These are phyloP conservation scores for Monilinia aucupariae DNA, from an alignment of 2,329 filamentous ascomycete genomes.

Conservation along the genomic window DNA sequence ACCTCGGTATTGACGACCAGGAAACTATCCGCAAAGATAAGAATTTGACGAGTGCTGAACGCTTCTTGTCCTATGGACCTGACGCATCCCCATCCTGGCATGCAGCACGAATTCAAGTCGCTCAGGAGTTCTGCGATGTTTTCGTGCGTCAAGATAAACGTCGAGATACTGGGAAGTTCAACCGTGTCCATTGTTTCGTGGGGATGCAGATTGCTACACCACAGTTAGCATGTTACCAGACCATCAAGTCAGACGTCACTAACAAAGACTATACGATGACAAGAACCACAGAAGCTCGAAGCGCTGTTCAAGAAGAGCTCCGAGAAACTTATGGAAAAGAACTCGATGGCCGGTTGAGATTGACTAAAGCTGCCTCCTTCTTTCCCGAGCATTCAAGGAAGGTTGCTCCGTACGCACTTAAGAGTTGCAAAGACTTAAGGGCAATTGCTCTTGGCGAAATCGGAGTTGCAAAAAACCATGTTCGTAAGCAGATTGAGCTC, in stretches of 20 bases:
- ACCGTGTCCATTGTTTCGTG: background rate
- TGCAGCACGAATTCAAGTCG: background rate
- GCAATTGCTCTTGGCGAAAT: background rate
- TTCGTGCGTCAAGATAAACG: background rate
- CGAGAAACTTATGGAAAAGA: background rate
- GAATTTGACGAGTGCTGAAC: background rate
- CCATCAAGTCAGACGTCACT: background rate
- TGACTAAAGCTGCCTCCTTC: background rate
- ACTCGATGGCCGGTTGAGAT: background rate
- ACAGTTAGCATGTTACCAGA: slow-evolving; percentile 4
- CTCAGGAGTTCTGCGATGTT: background rate
- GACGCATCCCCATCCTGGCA: background rate
- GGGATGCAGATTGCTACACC: background rate
- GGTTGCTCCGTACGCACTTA: background rate
- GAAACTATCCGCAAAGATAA: background rate
- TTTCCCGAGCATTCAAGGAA: background rate
- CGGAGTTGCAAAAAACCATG: background rate
- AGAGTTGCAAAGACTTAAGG: background rate
- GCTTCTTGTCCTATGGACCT: slow-evolving; percentile 1
- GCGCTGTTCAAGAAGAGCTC: background rate
- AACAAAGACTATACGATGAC: background rate
- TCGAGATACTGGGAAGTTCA: background rate
- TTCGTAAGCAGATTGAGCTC: slow-evolving; percentile 2
- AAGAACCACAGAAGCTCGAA: background rate
- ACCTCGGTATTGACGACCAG: slow-evolving; percentile 1